Evolutionary conservation across 768 basidiomycete species (phyloP), one percentile per base, ranked within the genome.

Genomic region (Hysterangium stoloniferum): DNA sequence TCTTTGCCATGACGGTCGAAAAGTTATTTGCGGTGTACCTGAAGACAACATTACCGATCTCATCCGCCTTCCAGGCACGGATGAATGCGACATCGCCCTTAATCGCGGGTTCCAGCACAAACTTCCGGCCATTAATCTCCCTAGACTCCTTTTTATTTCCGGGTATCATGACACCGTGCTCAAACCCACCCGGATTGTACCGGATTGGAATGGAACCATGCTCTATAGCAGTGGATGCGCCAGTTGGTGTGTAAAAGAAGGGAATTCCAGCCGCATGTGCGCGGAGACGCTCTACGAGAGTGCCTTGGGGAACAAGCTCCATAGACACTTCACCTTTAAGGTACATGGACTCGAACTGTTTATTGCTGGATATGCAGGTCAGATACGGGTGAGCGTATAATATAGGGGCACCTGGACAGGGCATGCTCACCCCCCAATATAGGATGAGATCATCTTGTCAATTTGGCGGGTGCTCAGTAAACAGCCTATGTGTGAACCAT

Each of bases 201-300:
- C 82, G 76, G 57, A 84, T 75, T 24, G 90, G 86, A 59, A 93
- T 88, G 3, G 75, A 65, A 1, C 90, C 90, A 41, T 80, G 69
- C 64, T 93, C 86, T 2, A 91, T 78, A 2, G 87, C 87, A 17
- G 90, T 93, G 19, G 77, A 77, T 6, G 88, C 87, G 13, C 93
- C 92, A 0, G 91, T 92, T 13, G 91, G 92, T 4, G 89, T 95
- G 67, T 73, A 94, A 72, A 96, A 92, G n/a, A 85, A 90, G 15
- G 92, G 91, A 53, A 92, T 90, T 45, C 92, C 92, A 9, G 89
- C 86, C 7, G 89, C 91, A 52, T 89, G 86, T 6, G 92, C 86
- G 31, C 91, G 84, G 54, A 93, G 73, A 52, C 91, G 83, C 61
- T 93, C 92, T 13, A 84, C 81, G 37, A 96, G 79, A 12, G 90